These are phyloP conservation scores for Macrotyloma uniflorum DNA, from an alignment of 306 rosid genomes.

Conservation along the genomic window DNA sequence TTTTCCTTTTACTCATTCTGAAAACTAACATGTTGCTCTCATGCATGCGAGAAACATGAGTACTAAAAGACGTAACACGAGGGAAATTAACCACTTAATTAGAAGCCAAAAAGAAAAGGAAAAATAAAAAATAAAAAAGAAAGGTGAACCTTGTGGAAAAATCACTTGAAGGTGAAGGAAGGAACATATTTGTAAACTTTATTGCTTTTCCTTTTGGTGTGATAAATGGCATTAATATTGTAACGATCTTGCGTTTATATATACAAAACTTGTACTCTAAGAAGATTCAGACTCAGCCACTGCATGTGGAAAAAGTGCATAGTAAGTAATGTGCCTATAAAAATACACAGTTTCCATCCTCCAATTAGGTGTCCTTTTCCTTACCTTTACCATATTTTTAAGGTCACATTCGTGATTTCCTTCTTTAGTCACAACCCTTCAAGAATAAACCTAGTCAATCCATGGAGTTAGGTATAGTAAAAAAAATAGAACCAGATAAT, in stretches of 20 bases:
- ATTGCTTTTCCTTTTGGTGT: constrained; percentile 9
- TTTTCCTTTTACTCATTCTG: too few relatives aligned
- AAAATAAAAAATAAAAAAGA: too few relatives aligned
- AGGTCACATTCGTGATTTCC: background rate
- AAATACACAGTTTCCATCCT: background rate
- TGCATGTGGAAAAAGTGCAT: constrained; percentile 44
- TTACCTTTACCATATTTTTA: constrained; percentile 36
- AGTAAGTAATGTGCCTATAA: constrained; percentile 20
- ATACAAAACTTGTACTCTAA: constrained; percentile 41
- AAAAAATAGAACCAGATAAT: too few relatives aligned
- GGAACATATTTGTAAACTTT: constrained; percentile 29
- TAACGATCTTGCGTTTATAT: constrained; percentile 22
- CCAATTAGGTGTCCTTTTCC: constrained; percentile 9
- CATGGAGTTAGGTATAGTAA: too few relatives aligned
- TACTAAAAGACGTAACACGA: constrained; percentile 16
- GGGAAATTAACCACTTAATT: background rate
- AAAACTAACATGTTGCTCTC: too few relatives aligned
- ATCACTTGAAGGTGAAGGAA: constrained; percentile 54
- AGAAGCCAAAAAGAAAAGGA: background rate
- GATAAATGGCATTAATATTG: constrained; percentile 1
- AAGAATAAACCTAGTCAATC: too few relatives aligned
- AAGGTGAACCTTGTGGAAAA: constrained; percentile 34
- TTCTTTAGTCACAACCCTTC: background rate
- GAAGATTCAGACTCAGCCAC: constrained; percentile 33
- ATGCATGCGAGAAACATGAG: background rate